These are phyloP conservation scores for Phytopythium helicoides DNA, from an alignment of 352 stramenopile genomes.

Conservation along the genomic window DNA sequence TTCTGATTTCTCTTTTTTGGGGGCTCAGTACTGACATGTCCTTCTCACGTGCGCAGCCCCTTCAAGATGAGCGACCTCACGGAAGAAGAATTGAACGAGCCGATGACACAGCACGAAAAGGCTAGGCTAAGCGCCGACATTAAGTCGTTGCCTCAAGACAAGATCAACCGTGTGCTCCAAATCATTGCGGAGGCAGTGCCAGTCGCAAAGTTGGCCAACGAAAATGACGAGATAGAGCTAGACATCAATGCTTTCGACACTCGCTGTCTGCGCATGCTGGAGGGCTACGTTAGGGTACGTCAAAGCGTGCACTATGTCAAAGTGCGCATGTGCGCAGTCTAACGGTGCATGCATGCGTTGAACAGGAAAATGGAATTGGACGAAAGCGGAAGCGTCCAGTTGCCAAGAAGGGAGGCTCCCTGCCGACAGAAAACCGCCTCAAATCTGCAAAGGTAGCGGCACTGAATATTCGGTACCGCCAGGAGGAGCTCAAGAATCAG, in stretches of 20 bases:
- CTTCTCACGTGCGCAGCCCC: slow-evolving; percentile 36
- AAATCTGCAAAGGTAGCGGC: slow-evolving; percentile 84
- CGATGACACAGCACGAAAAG: slow-evolving; percentile 86
- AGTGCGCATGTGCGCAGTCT: not conserved
- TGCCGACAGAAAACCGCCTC: slow-evolving; percentile 61
- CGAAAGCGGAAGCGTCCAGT: slow-evolving; percentile 79
- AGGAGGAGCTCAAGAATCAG: slow-evolving; percentile 80
- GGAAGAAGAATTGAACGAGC: slow-evolving; percentile 83
- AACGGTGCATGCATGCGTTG: slow-evolving; percentile 1
- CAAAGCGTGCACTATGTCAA: no score
- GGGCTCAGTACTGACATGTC: not conserved
- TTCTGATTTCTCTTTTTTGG: not conserved
- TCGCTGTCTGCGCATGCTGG: slow-evolving; percentile 82
- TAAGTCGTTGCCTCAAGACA: slow-evolving; percentile 77
- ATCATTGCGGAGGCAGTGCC: slow-evolving; percentile 87
- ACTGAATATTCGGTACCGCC: slow-evolving; percentile 62
- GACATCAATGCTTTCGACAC: slow-evolving; percentile 90
- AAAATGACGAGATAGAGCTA: slow-evolving; percentile 87
- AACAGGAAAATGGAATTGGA: slow-evolving; percentile 85
- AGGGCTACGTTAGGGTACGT: slow-evolving; percentile 87
- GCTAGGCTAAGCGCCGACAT: slow-evolving; percentile 79
- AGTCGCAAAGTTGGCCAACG: slow-evolving; percentile 79
- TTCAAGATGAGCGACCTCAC: slow-evolving; percentile 90
- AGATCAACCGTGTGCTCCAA: slow-evolving; percentile 87
- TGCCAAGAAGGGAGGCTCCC: slow-evolving; percentile 45